Percentiles rank a stretch among this genome's conserved stretches.
These are phyloP conservation scores for Amesomyces nigricolor DNA, from an alignment of 2,329 filamentous ascomycete species.

Conservation along the genomic window DNA sequence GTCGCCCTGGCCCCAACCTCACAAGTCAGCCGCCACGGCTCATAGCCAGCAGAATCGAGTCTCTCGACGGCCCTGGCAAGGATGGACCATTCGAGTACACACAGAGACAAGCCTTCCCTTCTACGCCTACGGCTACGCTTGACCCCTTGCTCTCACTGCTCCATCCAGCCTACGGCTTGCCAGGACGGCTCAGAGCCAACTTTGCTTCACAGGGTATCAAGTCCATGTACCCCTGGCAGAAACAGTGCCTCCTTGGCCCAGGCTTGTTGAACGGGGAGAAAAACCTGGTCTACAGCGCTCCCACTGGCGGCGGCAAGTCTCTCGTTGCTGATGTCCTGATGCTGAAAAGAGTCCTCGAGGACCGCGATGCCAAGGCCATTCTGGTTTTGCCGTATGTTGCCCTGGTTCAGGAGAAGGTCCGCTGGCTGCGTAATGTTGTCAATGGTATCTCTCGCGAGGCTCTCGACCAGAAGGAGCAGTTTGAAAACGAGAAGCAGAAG, in stretches of 20 bases:
- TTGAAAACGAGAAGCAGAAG: constrained; percentile 32
- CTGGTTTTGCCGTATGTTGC: constrained; percentile 73
- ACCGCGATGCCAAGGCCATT: constrained; percentile 60
- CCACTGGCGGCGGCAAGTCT: constrained; percentile 73
- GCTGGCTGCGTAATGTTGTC: constrained; percentile 64
- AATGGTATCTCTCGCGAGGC: constrained; percentile 48
- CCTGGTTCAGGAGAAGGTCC: constrained; percentile 72
- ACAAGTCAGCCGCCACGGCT: constrained; percentile 21
- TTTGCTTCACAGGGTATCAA: constrained; percentile 62
- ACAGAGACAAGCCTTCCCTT: constrained; percentile 46
- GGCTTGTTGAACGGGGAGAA: constrained; percentile 59
- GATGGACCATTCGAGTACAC: constrained; percentile 46
- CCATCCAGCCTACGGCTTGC: constrained; percentile 59
- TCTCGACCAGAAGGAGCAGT: constrained; percentile 28
- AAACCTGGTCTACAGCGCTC: constrained; percentile 74
- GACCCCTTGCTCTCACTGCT: constrained; percentile 56
- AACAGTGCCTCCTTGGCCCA: constrained; percentile 62
- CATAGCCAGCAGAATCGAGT: constrained; percentile 25
- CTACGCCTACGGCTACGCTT: constrained; percentile 47
- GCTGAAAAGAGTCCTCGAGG: constrained; percentile 62
- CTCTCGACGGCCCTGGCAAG: constrained; percentile 1
- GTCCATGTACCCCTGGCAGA: constrained; percentile 75
- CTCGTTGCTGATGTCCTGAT: constrained; percentile 69
- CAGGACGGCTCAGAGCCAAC: constrained; percentile 55
- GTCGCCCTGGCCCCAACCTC: not conserved